Conservation (phyloP, 345 rosid species). For the Alliaria petiolata region DNA sequence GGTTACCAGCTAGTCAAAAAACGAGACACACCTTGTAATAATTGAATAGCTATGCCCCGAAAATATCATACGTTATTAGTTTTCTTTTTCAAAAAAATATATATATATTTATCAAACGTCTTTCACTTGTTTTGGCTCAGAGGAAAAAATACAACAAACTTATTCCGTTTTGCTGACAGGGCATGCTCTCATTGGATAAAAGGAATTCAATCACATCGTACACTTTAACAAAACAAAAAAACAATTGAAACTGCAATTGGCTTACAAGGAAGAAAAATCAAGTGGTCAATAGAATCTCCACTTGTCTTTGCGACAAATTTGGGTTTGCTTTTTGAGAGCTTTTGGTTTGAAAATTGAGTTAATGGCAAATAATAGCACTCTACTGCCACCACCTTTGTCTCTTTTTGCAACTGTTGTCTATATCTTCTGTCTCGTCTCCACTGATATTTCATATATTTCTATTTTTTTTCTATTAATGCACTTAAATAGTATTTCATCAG, state of each 20-base stretch:
- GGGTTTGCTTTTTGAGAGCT: constrained; percentile 28
- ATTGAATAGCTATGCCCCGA: constrained; percentile 5
- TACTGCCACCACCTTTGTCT: constrained; percentile 25
- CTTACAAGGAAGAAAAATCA: constrained; percentile 6
- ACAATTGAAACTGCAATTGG: constrained; percentile 13
- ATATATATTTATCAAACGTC: too few species aligned
- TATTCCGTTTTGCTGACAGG: constrained; percentile 24
- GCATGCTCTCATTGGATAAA: constrained; percentile 24
- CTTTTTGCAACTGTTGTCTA: constrained; percentile 21
- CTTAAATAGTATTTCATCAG: not conserved
- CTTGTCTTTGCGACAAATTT: constrained; percentile 25
- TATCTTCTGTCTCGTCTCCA: constrained; percentile 21
- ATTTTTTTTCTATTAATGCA: not conserved
- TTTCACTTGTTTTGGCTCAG: constrained; percentile 13
- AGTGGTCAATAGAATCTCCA: constrained; percentile 39
- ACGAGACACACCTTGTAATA: constrained; percentile 7
- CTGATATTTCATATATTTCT: not conserved
- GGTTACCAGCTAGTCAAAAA: not conserved
- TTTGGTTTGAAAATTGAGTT: constrained; percentile 33
- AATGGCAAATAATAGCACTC: constrained; percentile 20
- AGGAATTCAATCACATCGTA: constrained; percentile 30
- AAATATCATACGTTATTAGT: not conserved
- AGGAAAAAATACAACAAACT: constrained; percentile 27
- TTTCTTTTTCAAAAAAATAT: too few species aligned
- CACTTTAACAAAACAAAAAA: constrained; percentile 15